Conservation (phyloP, 2,329 filamentous ascomycete genomes). For the Beauveria scarabaeidicola region DNA sequence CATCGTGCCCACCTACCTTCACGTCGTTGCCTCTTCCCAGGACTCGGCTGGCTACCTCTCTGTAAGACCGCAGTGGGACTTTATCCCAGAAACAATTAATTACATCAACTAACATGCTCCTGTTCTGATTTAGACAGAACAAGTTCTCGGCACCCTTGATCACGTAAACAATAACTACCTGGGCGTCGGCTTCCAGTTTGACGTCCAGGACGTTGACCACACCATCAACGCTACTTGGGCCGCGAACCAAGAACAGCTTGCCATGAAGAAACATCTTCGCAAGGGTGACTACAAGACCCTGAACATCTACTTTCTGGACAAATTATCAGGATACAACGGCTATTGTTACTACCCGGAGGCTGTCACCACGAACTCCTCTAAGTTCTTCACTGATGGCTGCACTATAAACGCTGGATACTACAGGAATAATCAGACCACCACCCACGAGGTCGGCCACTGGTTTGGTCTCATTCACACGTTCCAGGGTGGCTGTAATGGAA, state of each 20-base stretch:
- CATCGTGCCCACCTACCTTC: neutral
- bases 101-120: neutral
- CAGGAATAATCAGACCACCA: constrained; percentile 21
- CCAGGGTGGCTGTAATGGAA: constrained; percentile 22
- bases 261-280: constrained; percentile 38
- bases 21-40: constrained; percentile 1
- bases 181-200: constrained; percentile 25
- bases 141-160: neutral
- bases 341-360: constrained; percentile 37
- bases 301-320: constrained; percentile 25
- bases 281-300: constrained; percentile 34
- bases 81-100: too few species aligned
- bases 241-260: constrained; percentile 27
- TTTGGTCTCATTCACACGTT: constrained; percentile 34
- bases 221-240: constrained; percentile 42
- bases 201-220: constrained; percentile 32
- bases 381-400: constrained; percentile 32
- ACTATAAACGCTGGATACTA: constrained; percentile 31
- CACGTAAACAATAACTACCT: neutral
- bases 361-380: constrained; percentile 9
- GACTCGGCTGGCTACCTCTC: neutral
- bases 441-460: constrained; percentile 33
- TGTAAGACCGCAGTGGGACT: neutral
- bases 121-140: neutral
- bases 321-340: constrained; percentile 19